Evolutionary conservation across 305 asterid species (phyloP), one percentile per base, ranked within the genome.

Genomic region (Solanum hybrid): DNA sequence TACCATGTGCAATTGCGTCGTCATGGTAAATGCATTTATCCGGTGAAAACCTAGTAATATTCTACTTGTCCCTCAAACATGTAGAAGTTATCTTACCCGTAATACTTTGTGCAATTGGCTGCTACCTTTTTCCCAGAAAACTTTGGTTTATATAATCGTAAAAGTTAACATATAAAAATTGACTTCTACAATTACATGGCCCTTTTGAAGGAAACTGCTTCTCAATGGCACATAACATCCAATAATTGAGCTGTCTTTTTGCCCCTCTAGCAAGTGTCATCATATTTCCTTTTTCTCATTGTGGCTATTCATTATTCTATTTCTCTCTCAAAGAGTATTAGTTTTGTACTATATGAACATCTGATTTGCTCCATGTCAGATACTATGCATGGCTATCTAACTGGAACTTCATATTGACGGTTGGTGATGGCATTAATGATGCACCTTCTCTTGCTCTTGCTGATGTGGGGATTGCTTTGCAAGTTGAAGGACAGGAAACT

Each of bases 401-500:
- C 73, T 51, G 29, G 73, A 29, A 84, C 5, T 84, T 84, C 42
- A 29, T 84, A 51, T 38, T 89, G 85, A 94, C 96, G 99, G 99
- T 97, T 93, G 99, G 99, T 7, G 99, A 97, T 94, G 99, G 99
- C 78, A 97, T 97, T 87, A 97, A 97, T 66, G 99, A 97, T 90
- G 99, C 99, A 80, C 99, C 99, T 36, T 96, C 99, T 91, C 95
- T 97, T 92, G 99, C 99, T 24, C 95, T 95, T 89, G 99, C 99
- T 90, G 99, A 97, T 90, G 98, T 97, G 51, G 99, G 99, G 78
- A 95, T 96, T 90, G 99, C 99, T 89, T 90, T 97, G 94, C 99
- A 93, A 96, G 93, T 92, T 88, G 98, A 96, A 91, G 99, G 95
- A 87, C 98, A 97, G 92, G 99, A 97, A 94, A 97, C 95, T 92